Evolutionary conservation across 805 yeast species (phyloP).

Genomic region (Helenozyma rhizophorensis): DNA sequence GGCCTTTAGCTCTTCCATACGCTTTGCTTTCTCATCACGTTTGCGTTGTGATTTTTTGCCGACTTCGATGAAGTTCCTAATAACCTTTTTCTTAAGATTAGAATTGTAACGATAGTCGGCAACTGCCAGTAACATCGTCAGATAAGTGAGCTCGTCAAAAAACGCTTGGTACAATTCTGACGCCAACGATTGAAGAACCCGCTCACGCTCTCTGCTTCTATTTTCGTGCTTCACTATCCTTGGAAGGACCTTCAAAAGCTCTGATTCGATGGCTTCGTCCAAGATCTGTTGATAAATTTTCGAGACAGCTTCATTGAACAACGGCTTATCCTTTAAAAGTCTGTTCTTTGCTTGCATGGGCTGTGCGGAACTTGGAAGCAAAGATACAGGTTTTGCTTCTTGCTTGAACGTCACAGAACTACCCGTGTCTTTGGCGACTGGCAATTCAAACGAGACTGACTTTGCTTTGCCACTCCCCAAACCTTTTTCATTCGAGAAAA

Average conservation of each 20-base stretch:
- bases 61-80: constrained; percentile 27
- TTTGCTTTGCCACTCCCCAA: too few species aligned
- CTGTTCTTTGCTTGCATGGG: too few species aligned
- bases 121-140: constrained; percentile 35
- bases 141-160: constrained; percentile 51
- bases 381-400: too few species aligned
- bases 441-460: too few species aligned
- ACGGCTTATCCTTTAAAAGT: constrained; percentile 16
- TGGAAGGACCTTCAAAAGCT: constrained; percentile 21
- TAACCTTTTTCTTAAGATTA: constrained; percentile 23
- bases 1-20: constrained; percentile 26
- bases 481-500: too few species aligned
- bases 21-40: constrained; percentile 25
- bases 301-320: constrained; percentile 25
- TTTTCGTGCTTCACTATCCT: constrained; percentile 21
- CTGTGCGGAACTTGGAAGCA: too few species aligned
- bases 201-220: constrained; percentile 15
- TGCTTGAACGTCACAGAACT: too few species aligned
- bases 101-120: constrained; percentile 41
- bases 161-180: constrained; percentile 57
- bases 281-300: constrained; percentile 20
- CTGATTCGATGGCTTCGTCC: constrained; percentile 19
- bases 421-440: too few species aligned
- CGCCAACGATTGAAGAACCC: constrained; percentile 37
- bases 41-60: constrained; percentile 23